phyloP scores from a whole-genome alignment of 2,329 filamentous ascomycete genomes.

The Neopestalotiopsis sp. region DNA sequence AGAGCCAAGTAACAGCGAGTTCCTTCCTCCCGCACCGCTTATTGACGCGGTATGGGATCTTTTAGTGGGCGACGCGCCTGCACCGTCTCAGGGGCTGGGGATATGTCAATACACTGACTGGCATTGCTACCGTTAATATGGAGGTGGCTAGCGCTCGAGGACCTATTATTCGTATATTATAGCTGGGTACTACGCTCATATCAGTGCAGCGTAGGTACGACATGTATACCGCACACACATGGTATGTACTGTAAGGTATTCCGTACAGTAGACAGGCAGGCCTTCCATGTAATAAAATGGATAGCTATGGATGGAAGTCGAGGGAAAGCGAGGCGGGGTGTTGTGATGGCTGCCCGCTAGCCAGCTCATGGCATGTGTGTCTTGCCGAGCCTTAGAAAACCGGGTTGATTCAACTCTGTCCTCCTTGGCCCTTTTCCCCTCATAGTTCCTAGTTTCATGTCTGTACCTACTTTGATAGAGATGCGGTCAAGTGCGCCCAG shows the following conservation, averaged over 20 bases:
- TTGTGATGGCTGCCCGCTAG: not conserved
- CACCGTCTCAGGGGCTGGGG: slow-evolving; percentile 1
- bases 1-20: not conserved
- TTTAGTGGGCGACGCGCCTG: not conserved
- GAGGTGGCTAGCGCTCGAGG: too few relatives aligned
- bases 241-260: too few relatives aligned
- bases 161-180: too few relatives aligned
- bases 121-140: not conserved
- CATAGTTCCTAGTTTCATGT: not conserved
- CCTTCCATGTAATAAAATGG: too few relatives aligned
- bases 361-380: slow-evolving; percentile 2
- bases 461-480: not conserved
- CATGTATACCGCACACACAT: too few relatives aligned
- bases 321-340: slow-evolving; percentile 1
- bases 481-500: not conserved
- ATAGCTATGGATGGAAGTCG: not conserved
- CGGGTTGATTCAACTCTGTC: not conserved
- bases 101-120: not conserved
- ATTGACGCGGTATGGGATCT: not conserved
- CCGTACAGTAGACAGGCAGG: too few relatives aligned
- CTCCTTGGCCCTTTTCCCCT: not conserved
- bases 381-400: not conserved
- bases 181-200: too few relatives aligned
- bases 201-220: too few relatives aligned
- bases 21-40: not conserved